Evolutionary conservation across 2,329 filamentous ascomycete species (phyloP), one percentile per base, ranked within the genome.

Genomic region (Calonectria pseudoturangicola): DNA sequence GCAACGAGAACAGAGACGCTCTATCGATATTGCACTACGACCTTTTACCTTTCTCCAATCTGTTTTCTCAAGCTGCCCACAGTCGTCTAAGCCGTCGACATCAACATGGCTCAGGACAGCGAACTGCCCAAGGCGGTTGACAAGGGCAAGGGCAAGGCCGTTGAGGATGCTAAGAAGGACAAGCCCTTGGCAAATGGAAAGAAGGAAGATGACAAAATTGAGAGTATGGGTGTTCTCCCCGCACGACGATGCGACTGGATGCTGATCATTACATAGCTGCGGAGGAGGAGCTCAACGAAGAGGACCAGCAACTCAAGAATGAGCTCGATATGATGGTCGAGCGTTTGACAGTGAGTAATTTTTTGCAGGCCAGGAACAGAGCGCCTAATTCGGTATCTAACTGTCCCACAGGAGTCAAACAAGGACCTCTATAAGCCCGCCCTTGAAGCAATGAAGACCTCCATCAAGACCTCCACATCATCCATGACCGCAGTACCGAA

Each of bases 401-500:
- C 75, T 28, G 13, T 51, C 54, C 28, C 73, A 3, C 81, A 98
- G 95, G 97, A 98, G 88, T 90, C 93, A 77, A 94, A 98, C 86
- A 89, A 90, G 77, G 92, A 92, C 72, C 93, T 98, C 79, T 98
- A 98, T 88, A 96, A 96, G 84, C 92, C 96, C 72, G 94, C 97
- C 68, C 89, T 99, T 78, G 96, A 98, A 85, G 94, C 95, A 78
- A 98, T 99, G 92, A 98, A 98, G 89, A 95, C 93, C 81, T 97
- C 95, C 83, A 99, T 99, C 89, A 98, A 98, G 89, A 99, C 97
- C 69, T 98, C 97, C 73, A 99, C 97, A 77, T 98, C 96, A 72
- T 99, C 97, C 56, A 99, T 99, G 97, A 99, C 97, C 62, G 97
- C 97, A 73, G 97, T 99, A 74, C 97, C 97, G 28, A 99, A 99